A percentile compares a stretch with the other conserved stretches of the same genome.
Evolutionary conservation across 2,329 filamentous ascomycete genomes (phyloP).

Genomic region (Penicillium fuscoglaucum): DNA sequence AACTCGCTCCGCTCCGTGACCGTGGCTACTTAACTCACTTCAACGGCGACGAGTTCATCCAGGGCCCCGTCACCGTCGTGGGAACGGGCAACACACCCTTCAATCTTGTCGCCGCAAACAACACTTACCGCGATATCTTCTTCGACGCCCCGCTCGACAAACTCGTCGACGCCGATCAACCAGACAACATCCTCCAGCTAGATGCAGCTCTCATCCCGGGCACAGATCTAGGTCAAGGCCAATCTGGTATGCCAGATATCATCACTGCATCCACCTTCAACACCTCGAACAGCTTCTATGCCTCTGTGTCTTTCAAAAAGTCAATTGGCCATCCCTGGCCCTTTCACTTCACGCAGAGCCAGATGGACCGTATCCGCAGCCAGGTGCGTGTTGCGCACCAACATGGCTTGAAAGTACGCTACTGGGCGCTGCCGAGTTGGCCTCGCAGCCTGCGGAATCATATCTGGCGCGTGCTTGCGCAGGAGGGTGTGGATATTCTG

Average conservation of each 20-base stretch:
- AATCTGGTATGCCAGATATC: conserved; percentile 40
- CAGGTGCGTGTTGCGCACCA: conserved; percentile 55
- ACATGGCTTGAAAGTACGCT: conserved; percentile 56
- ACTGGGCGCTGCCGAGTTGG: conserved; percentile 60
- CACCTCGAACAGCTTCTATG: conserved; percentile 58
- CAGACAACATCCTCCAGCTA: neutral
- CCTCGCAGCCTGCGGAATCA: conserved; percentile 55
- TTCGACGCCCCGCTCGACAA: conserved; percentile 55
- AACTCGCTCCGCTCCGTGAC: conserved; percentile 51
- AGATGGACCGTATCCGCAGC: conserved; percentile 50
- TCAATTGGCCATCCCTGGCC: conserved; percentile 53
- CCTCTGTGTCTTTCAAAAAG: conserved; percentile 53
- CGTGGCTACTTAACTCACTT: conserved; percentile 54
- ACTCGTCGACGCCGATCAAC: conserved; percentile 26
- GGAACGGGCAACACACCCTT: conserved; percentile 56
- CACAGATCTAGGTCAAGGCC: conserved; percentile 47
- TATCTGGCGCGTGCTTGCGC: conserved; percentile 55
- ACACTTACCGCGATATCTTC: conserved; percentile 55
- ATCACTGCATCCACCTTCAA: conserved; percentile 48
- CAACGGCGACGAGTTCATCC: conserved; percentile 45
- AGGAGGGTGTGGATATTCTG: conserved; percentile 57
- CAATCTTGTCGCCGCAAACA: conserved; percentile 48
- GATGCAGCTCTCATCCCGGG: neutral
- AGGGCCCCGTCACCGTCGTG: conserved; percentile 54
- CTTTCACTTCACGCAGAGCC: conserved; percentile 48